phyloP scores from a whole-genome alignment of 2,329 filamentous ascomycete species.

The Penicillium sp. region DNA sequence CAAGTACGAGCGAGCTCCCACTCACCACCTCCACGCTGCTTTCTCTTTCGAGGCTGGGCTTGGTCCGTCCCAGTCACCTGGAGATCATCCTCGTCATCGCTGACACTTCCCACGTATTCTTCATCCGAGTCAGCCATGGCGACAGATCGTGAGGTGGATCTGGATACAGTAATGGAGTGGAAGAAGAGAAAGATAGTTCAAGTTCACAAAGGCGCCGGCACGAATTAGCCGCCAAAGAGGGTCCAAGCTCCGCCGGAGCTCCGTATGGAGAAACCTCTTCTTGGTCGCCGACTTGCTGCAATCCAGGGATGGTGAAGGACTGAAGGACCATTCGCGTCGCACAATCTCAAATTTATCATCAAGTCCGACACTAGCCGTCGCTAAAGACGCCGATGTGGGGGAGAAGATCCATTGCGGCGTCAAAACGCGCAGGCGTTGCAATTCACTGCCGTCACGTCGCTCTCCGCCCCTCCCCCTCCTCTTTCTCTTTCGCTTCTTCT shows the following conservation, averaged over 20 bases:
- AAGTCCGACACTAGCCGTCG: conserved; percentile 32
- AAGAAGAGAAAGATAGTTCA: conserved; percentile 17
- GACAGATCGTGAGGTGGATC: conserved; percentile 28
- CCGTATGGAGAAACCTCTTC: conserved; percentile 20
- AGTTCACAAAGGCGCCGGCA: conserved; percentile 13
- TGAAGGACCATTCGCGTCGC: background rate
- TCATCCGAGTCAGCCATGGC: conserved; percentile 57
- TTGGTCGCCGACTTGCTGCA: conserved; percentile 4
- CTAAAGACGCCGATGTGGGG: conserved; percentile 41
- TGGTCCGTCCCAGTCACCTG: conserved; percentile 29
- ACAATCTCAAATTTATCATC: background rate
- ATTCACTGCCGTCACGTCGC: conserved; percentile 35
- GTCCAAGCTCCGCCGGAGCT: conserved; percentile 43
- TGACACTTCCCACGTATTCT: conserved; percentile 58
- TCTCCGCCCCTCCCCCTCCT: conserved; percentile 39
- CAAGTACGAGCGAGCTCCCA: conserved; percentile 59
- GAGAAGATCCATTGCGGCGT: conserved; percentile 41
- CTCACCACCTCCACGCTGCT: conserved; percentile 47
- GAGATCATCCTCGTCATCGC: conserved; percentile 52
- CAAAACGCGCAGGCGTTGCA: conserved; percentile 37
- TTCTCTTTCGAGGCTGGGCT: conserved; percentile 45
- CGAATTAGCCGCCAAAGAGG: conserved; percentile 20
- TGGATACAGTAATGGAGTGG: background rate
- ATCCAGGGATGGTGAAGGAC: conserved; percentile 7
- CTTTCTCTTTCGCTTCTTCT: conserved; percentile 31